Evolutionary conservation across 176 grass and related monocot genomes (phyloP).

Genomic region (Triticum turgidum): DNA sequence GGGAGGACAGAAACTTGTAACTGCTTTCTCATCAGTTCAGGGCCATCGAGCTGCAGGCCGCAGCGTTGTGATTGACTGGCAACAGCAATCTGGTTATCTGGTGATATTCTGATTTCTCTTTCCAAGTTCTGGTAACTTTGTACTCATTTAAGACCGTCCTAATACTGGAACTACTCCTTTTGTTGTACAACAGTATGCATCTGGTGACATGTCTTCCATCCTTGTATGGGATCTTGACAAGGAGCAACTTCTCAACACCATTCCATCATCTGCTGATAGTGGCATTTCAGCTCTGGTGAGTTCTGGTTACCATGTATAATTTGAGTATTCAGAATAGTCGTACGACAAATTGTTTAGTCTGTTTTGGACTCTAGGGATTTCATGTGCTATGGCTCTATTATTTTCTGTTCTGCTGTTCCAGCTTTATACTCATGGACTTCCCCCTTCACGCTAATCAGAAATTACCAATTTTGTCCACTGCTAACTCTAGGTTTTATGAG

Average conservation of each 20-base stretch:
- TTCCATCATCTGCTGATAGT: conserved; percentile 64
- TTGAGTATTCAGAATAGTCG: conserved; percentile 7
- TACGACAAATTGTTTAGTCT: conserved; percentile 13
- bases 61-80: conserved; percentile 82
- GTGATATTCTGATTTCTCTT: conserved; percentile 41
- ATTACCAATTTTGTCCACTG: conserved; percentile 7
- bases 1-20: conserved; percentile 82
- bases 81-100: conserved; percentile 93
- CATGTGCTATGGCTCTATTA: not conserved
- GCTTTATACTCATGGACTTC: conserved; percentile 27
- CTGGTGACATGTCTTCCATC: conserved; percentile 75
- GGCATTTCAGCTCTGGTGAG: conserved; percentile 83
- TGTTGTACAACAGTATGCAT: conserved; percentile 71
- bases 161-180: conserved; percentile 17
- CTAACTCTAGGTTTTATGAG: not conserved
- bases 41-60: conserved; percentile 56
- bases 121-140: not conserved
- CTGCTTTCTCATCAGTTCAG: conserved; percentile 88
- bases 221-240: conserved; percentile 92
- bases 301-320: conserved; percentile 22
- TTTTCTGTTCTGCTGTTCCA: conserved; percentile 15
- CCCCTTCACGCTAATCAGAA: conserved; percentile 5
- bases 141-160: conserved; percentile 15
- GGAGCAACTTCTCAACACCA: conserved; percentile 69
- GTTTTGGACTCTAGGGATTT: not conserved